phyloP scores from a whole-genome alignment of 371 early-diverging fungal species.

The Coemansia linderi region DNA sequence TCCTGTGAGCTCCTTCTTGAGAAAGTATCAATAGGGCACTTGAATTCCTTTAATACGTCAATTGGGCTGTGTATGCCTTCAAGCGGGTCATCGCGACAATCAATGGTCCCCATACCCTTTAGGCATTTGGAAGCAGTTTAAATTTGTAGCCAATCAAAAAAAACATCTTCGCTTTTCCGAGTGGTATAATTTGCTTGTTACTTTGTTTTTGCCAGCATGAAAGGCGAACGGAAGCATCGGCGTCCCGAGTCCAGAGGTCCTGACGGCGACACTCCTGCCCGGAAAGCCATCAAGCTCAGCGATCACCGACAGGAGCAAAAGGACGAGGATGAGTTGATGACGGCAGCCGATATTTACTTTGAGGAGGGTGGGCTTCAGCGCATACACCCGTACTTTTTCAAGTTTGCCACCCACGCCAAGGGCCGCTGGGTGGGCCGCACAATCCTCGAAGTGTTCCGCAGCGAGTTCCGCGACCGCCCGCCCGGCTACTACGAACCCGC shows the following conservation, averaged over 20 bases:
- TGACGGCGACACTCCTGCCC: background rate
- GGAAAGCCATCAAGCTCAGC: background rate
- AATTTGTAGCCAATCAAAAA: background rate
- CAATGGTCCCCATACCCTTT: background rate
- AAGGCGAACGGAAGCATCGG: slow-evolving; percentile 22
- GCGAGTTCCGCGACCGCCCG: slow-evolving; percentile 85
- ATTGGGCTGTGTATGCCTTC: too few relatives aligned
- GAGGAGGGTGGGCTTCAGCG: slow-evolving; percentile 69
- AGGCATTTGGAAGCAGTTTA: background rate
- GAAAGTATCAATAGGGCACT: too few relatives aligned
- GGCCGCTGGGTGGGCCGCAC: slow-evolving; percentile 84
- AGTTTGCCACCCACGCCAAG: slow-evolving; percentile 82
- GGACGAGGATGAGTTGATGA: background rate
- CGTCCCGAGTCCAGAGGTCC: slow-evolving; percentile 8
- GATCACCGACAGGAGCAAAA: slow-evolving; percentile 5
- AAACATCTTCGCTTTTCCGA: background rate
- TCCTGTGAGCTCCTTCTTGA: too few relatives aligned
- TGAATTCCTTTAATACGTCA: too few relatives aligned
- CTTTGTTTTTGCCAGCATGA: slow-evolving; percentile 14
- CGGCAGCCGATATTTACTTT: slow-evolving; percentile 49
- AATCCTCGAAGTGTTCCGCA: slow-evolving; percentile 74
- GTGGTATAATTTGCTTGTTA: background rate
- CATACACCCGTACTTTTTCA: slow-evolving; percentile 80
- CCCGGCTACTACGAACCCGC: slow-evolving; percentile 80
- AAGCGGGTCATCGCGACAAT: background rate